Conservation (phyloP, 306 rosid species). For the Carpinus viminea region DNA sequence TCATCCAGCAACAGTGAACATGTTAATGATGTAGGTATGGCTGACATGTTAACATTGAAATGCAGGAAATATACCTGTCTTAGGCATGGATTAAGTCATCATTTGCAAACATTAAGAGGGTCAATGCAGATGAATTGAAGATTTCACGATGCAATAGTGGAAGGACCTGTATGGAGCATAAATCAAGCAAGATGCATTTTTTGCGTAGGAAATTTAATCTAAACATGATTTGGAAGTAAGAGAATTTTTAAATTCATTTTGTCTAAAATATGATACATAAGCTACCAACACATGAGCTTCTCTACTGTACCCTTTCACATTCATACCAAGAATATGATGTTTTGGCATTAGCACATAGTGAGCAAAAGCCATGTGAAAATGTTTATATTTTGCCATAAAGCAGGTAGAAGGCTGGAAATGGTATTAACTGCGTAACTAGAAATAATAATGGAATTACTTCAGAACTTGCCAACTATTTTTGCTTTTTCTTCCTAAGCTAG, state of each 20-base stretch:
- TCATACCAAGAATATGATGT: neutral
- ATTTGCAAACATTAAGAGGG: neutral
- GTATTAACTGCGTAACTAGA: neutral
- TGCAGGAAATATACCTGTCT: neutral
- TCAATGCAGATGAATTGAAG: neutral
- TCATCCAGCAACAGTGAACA: neutral
- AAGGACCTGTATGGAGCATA: neutral
- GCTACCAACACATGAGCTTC: neutral
- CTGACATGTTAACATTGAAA: neutral
- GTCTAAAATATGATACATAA: neutral
- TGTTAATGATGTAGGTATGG: neutral
- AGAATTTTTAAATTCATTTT: neutral
- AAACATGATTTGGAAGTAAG: neutral
- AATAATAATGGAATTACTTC: neutral
- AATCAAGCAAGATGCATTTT: neutral
- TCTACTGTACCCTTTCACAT: neutral
- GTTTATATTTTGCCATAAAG: neutral
- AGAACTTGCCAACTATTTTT: neutral
- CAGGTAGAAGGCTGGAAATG: neutral
- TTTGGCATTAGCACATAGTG: neutral
- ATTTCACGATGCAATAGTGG: neutral
- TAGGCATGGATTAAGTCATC: neutral
- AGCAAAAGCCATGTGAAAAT: neutral
- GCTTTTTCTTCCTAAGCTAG: neutral
- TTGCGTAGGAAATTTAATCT: neutral